Percentiles rank a stretch among this genome's conserved stretches.
phyloP scores from a whole-genome alignment of 2,329 filamentous ascomycete species.

The Intubia oerlemansii region DNA sequence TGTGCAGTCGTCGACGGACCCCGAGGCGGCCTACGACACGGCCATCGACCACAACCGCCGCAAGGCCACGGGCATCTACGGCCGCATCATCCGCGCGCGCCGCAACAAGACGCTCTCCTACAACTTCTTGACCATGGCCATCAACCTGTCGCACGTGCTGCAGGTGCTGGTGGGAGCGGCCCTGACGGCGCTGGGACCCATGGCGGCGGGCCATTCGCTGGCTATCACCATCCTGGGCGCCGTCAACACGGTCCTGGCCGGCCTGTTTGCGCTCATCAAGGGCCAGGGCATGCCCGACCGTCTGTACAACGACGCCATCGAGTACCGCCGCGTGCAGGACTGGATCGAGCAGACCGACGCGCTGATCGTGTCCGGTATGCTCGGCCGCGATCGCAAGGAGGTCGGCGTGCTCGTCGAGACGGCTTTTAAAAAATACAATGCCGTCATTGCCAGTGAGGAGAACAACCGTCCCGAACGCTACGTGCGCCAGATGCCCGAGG shows the following conservation, averaged over 20 bases:
- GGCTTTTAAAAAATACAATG: slow-evolving; percentile 17
- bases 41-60: slow-evolving; percentile 16
- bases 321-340: slow-evolving; percentile 24
- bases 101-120: slow-evolving; percentile 14
- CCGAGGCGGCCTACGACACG: slow-evolving; percentile 9
- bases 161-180: slow-evolving; percentile 26
- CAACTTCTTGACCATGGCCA: slow-evolving; percentile 14
- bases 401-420: slow-evolving; percentile 20
- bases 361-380: slow-evolving; percentile 18
- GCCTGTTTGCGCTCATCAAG: slow-evolving; percentile 33
- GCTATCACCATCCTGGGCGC: slow-evolving; percentile 36
- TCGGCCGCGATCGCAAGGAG: slow-evolving; percentile 20
- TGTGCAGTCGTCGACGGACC: slow-evolving; percentile 1
- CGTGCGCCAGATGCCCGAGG: slow-evolving; percentile 5
- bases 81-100: slow-evolving; percentile 15
- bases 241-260: slow-evolving; percentile 40
- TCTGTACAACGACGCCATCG: slow-evolving; percentile 22
- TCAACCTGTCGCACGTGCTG: slow-evolving; percentile 21
- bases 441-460: slow-evolving; percentile 6
- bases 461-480: slow-evolving; percentile 6
- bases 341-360: slow-evolving; percentile 32
- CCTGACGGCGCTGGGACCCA: slow-evolving; percentile 23
- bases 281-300: slow-evolving; percentile 27
- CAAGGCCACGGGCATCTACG: slow-evolving; percentile 20
- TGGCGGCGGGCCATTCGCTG: slow-evolving; percentile 24